phyloP scores from a whole-genome alignment of 2,329 filamentous ascomycete genomes.

The Xenoacremonium recifei region DNA sequence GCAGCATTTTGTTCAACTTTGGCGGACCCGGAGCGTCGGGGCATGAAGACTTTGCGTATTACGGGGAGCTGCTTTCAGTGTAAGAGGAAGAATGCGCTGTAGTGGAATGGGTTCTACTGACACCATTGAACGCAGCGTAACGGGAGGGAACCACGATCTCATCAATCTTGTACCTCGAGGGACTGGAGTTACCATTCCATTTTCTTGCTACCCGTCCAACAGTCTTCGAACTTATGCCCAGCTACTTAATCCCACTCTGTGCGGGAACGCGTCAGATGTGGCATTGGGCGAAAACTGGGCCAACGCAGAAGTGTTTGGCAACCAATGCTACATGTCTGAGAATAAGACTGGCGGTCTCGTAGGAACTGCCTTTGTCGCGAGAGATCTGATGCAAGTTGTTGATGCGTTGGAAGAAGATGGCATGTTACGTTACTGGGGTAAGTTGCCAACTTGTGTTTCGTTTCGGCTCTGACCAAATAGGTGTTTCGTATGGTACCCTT shows the following conservation, averaged over 20 bases:
- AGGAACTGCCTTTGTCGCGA: slow-evolving; percentile 42
- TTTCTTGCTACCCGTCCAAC: slow-evolving; percentile 19
- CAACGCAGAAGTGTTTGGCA: slow-evolving; percentile 12
- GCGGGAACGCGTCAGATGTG: slow-evolving; percentile 17
- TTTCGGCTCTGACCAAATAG: too few species aligned
- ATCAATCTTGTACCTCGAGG: slow-evolving; percentile 28
- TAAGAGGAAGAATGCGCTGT: too few species aligned
- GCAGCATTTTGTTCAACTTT: slow-evolving; percentile 31
- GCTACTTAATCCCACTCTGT: slow-evolving; percentile 1
- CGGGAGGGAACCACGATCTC: slow-evolving; percentile 25
- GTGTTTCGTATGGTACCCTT: slow-evolving; percentile 36
- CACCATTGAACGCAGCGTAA: slow-evolving; percentile 4
- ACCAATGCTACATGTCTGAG: slow-evolving; percentile 16
- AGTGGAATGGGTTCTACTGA: too few species aligned
- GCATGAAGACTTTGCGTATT: background rate
- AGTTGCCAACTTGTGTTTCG: too few species aligned
- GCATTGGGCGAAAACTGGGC: slow-evolving; percentile 23
- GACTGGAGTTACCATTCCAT: slow-evolving; percentile 24
- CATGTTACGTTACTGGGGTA: slow-evolving; percentile 39
- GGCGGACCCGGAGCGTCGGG: slow-evolving; percentile 23
- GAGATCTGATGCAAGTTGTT: slow-evolving; percentile 44
- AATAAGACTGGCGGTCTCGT: slow-evolving; percentile 34
- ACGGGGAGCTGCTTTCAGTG: slow-evolving; percentile 6
- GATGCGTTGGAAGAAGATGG: slow-evolving; percentile 41
- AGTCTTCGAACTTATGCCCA: background rate